A percentile compares a stretch with the other conserved stretches of the same genome.
Conservation (phyloP, 2,329 filamentous ascomycete species). For the Colletotrichum sp. region DNA sequence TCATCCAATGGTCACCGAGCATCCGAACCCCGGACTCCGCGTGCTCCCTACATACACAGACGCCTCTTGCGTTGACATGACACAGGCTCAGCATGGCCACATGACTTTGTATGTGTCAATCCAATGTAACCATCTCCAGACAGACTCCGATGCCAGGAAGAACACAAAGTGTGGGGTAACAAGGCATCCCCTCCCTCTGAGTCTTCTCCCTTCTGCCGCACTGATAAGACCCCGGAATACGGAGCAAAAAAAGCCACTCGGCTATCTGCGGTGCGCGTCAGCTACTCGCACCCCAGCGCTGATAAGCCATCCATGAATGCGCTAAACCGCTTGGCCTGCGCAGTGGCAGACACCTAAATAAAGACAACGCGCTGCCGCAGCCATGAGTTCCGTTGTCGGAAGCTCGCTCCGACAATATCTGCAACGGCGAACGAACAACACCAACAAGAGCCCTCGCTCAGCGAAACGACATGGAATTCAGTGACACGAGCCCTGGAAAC, state of each 20-base stretch:
- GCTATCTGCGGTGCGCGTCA: not conserved
- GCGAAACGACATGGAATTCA: not conserved
- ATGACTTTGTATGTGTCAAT: not conserved
- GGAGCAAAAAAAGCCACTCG: not conserved
- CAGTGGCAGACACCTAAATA: not conserved
- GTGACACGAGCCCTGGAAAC: not conserved
- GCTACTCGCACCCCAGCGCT: not conserved
- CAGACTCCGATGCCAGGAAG: not conserved
- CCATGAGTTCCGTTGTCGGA: not conserved
- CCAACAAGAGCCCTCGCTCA: not conserved
- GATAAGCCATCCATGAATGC: slow-evolving; percentile 4
- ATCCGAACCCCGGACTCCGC: not conserved
- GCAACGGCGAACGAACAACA: not conserved
- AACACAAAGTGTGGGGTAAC: not conserved
- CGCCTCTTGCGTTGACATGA: not conserved
- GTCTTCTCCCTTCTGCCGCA: not conserved
- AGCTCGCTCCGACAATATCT: slow-evolving; percentile 10
- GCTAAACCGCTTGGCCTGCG: not conserved
- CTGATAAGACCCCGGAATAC: not conserved
- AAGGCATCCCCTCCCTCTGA: not conserved
- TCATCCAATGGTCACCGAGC: not conserved
- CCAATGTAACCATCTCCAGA: not conserved
- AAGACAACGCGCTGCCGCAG: slow-evolving; percentile 1
- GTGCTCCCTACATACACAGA: not conserved
- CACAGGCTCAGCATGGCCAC: not conserved